Percentiles rank a stretch among this genome's conserved stretches.
These are phyloP conservation scores for Pseudoneurospora amorphoporcata DNA, from an alignment of 495 filamentous ascomycete species.

Conservation along the genomic window DNA sequence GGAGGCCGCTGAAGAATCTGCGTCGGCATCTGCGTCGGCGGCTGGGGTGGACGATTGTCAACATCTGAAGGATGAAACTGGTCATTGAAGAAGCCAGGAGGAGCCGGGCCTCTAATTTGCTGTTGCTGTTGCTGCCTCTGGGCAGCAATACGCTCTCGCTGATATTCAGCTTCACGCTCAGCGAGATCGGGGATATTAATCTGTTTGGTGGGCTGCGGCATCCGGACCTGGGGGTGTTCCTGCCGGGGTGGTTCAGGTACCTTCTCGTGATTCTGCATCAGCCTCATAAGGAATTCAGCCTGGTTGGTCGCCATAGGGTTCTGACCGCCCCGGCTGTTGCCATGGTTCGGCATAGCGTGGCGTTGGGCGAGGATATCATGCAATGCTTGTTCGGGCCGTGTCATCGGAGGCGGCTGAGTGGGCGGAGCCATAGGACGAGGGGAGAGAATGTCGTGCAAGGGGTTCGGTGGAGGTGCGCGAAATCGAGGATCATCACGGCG, in stretches of 20 bases:
- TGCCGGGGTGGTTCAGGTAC: constrained; percentile 34
- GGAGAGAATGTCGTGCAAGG: constrained; percentile 33
- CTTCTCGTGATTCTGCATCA: constrained; percentile 40
- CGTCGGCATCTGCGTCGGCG: constrained; percentile 35
- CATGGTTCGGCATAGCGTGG: constrained; percentile 31
- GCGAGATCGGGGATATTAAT: constrained; percentile 15
- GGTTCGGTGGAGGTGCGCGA: constrained; percentile 6
- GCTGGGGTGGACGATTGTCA: constrained; percentile 21
- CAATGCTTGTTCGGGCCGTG: constrained; percentile 41
- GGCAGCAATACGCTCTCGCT: constrained; percentile 22
- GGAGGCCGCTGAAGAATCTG: constrained; percentile 47
- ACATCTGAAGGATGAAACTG: constrained; percentile 32
- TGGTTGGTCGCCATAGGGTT: constrained; percentile 36
- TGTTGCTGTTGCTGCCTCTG: constrained; percentile 18
- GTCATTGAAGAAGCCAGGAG: constrained; percentile 34
- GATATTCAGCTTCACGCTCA: constrained; percentile 35
- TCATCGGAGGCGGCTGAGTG: constrained; percentile 25
- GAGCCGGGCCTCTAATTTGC: constrained; percentile 16
- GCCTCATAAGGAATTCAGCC: constrained; percentile 44
- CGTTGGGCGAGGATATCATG: constrained; percentile 45
- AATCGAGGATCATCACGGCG: constrained; percentile 29
- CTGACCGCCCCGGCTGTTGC: constrained; percentile 25
- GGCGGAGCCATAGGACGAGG: constrained; percentile 29
- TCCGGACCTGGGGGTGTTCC: constrained; percentile 24
- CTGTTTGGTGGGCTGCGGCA: constrained; percentile 23